Conservation (phyloP, 495 filamentous ascomycete genomes). For the Penicillium mononematosum region DNA sequence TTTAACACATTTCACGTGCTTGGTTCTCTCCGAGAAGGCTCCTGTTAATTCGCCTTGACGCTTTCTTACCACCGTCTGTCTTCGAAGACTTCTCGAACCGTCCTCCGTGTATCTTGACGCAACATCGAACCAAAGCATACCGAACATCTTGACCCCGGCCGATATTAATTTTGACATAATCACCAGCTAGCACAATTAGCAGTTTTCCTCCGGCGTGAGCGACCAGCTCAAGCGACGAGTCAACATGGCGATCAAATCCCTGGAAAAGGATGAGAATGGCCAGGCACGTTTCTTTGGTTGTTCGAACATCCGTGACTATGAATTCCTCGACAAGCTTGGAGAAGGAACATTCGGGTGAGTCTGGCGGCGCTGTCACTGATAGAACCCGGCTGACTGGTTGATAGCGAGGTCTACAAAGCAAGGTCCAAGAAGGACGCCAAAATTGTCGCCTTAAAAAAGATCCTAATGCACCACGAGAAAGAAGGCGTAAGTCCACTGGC, state of each 20-base stretch:
- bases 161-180: neutral
- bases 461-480: slow-evolving; percentile 93
- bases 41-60: neutral
- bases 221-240: neutral
- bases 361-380: neutral
- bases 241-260: slow-evolving; percentile 37
- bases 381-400: slow-evolving; percentile 16
- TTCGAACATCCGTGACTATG: slow-evolving; percentile 84
- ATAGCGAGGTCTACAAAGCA: slow-evolving; percentile 88
- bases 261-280: slow-evolving; percentile 40
- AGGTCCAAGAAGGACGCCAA: slow-evolving; percentile 68
- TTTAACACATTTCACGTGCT: neutral
- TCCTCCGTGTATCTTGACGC: neutral
- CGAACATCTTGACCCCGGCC: neutral
- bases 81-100: neutral
- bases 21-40: neutral
- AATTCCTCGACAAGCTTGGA: slow-evolving; percentile 85
- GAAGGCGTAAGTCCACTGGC: slow-evolving; percentile 65
- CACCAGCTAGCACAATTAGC: neutral
- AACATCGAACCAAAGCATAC: neutral
- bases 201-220: neutral
- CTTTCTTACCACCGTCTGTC: neutral
- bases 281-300: slow-evolving; percentile 69
- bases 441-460: slow-evolving; percentile 89
- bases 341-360: slow-evolving; percentile 94